Conservation (phyloP, 2,329 filamentous ascomycete genomes). For the Neopestalotiopsis rosae region DNA sequence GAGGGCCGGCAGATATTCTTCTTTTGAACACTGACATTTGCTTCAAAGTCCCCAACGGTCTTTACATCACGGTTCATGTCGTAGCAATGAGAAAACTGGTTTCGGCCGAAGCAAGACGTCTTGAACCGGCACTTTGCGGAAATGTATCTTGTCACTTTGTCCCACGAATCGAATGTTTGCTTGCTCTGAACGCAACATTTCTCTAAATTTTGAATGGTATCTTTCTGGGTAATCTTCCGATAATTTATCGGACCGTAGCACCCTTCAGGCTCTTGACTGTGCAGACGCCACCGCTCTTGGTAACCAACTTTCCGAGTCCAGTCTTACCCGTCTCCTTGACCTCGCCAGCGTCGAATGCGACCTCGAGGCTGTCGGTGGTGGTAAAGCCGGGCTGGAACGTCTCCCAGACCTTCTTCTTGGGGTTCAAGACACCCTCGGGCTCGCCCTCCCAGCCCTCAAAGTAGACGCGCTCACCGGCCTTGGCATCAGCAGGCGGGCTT, state of each 20-base stretch:
- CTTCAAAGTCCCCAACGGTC: too few species aligned
- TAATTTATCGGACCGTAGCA: constrained; percentile 76
- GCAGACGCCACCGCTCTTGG: constrained; percentile 79
- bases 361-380: constrained; percentile 80
- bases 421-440: constrained; percentile 92
- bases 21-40: too few species aligned
- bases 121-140: too few species aligned
- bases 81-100: too few species aligned
- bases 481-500: constrained; percentile 75
- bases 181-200: constrained; percentile 1
- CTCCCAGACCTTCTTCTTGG: constrained; percentile 99
- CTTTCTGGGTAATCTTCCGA: constrained; percentile 6
- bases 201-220: not conserved
- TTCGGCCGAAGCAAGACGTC: too few species aligned
- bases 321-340: constrained; percentile 80
- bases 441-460: constrained; percentile 96
- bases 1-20: too few species aligned
- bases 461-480: constrained; percentile 85
- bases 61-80: too few species aligned
- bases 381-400: constrained; percentile 95
- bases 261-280: constrained; percentile 81
- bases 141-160: constrained; percentile 11
- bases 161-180: constrained; percentile 14
- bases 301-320: constrained; percentile 72
- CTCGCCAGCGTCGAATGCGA: constrained; percentile 81